Conservation (phyloP, 2,329 filamentous ascomycete species). For the Colletotrichum sp. region DNA sequence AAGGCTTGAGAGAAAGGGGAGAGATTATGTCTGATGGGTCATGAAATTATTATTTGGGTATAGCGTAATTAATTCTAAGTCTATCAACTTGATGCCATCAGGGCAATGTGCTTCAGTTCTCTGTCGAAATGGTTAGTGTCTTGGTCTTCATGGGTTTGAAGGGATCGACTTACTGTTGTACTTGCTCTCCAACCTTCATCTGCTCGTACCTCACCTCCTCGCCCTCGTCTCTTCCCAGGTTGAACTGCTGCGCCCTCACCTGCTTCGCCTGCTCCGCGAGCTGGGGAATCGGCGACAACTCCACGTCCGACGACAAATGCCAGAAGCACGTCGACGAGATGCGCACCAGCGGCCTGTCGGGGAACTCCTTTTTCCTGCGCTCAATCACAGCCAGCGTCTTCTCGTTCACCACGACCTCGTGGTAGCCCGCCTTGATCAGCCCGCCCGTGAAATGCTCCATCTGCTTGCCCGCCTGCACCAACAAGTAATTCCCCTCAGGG, state of each 20-base stretch:
- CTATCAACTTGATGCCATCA: constrained; percentile 42
- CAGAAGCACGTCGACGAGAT: constrained; percentile 68
- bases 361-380: constrained; percentile 41
- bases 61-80: not conserved
- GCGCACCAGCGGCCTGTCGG: constrained; percentile 56
- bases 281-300: constrained; percentile 55
- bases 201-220: constrained; percentile 49
- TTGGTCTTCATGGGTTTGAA: not conserved
- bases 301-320: constrained; percentile 62
- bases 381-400: constrained; percentile 53
- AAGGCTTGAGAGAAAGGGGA: constrained; percentile 4
- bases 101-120: constrained; percentile 58
- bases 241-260: constrained; percentile 51
- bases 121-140: constrained; percentile 29
- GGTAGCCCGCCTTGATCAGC: constrained; percentile 65
- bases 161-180: constrained; percentile 51
- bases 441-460: constrained; percentile 66
- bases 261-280: constrained; percentile 48
- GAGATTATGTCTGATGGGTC: not conserved
- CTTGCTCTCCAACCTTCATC: constrained; percentile 65
- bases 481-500: constrained; percentile 60
- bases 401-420: constrained; percentile 65
- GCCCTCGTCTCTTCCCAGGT: constrained; percentile 59
- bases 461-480: constrained; percentile 68
- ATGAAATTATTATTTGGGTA: constrained; percentile 8